A percentile compares a stretch with the other conserved stretches of the same genome.
Conservation (phyloP, 768 basidiomycete species). For the Gymnopilus dilepis region DNA sequence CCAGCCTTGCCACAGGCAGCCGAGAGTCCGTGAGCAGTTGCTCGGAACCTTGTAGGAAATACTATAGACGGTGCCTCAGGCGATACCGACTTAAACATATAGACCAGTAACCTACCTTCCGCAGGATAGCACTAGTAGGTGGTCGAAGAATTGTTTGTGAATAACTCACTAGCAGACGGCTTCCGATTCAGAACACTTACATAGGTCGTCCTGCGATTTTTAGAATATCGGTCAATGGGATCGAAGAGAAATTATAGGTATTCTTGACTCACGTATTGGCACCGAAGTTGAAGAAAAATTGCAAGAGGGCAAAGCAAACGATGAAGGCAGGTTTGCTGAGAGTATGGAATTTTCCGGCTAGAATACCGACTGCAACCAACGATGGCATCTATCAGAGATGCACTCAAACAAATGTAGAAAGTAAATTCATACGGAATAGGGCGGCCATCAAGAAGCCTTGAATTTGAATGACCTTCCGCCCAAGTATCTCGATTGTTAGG, state of each 20-base stretch:
- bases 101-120: constrained; percentile 45
- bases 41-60: constrained; percentile 78
- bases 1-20: constrained; percentile 78
- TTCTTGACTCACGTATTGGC: constrained; percentile 59
- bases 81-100: neutral
- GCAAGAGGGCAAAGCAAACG: constrained; percentile 73
- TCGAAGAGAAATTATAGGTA: neutral
- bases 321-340: constrained; percentile 67
- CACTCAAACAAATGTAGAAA: neutral
- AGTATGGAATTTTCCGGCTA: constrained; percentile 66
- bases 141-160: neutral
- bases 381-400: neutral
- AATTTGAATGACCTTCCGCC: constrained; percentile 77
- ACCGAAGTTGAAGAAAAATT: constrained; percentile 87
- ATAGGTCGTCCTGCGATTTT: constrained; percentile 51
- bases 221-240: neutral
- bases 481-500: constrained; percentile 72
- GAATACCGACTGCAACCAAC: constrained; percentile 55
- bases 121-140: constrained; percentile 65
- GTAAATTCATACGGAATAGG: constrained; percentile 56
- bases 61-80: constrained; percentile 37
- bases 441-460: constrained; percentile 76
- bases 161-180: neutral
- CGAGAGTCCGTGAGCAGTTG: constrained; percentile 74
- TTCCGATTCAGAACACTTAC: constrained; percentile 32